Percentiles rank a stretch among this genome's conserved stretches.
These are phyloP conservation scores for Cadophora gregata DNA, from an alignment of 2,329 filamentous ascomycete species.

Conservation along the genomic window DNA sequence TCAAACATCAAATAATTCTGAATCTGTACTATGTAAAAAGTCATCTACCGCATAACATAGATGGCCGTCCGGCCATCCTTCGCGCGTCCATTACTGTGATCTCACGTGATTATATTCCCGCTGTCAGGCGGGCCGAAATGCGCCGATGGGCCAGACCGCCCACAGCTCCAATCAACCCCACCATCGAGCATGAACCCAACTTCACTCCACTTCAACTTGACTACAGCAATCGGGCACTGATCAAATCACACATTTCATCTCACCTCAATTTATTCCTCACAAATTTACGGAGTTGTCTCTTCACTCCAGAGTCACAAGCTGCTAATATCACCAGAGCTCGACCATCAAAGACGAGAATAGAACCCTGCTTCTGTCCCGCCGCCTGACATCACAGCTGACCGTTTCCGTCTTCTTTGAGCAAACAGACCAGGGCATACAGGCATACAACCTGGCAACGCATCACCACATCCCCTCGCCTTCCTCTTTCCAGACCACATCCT, in stretches of 20 bases:
- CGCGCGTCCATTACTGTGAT: background rate
- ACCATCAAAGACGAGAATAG: background rate
- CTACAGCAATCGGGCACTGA: background rate
- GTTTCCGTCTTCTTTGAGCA: background rate
- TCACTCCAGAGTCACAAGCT: background rate
- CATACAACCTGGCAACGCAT: background rate
- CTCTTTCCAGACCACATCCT: background rate
- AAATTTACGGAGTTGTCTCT: background rate
- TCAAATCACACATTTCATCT: background rate
- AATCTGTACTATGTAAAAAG: too few species aligned
- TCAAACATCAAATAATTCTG: too few species aligned
- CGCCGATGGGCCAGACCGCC: background rate
- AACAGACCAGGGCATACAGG: background rate
- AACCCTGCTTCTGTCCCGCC: slow-evolving; percentile 4
- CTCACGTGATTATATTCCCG: background rate
- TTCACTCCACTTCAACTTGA: background rate
- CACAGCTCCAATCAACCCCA: background rate
- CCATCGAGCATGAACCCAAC: background rate
- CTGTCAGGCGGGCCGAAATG: background rate
- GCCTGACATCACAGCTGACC: background rate
- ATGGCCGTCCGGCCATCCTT: background rate
- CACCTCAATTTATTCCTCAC: background rate
- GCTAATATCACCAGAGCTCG: background rate
- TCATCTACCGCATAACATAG: too few species aligned
- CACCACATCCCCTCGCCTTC: background rate